Evolutionary conservation across 2,329 filamentous ascomycete species (phyloP), one percentile per base, ranked within the genome.

Genomic region (Arthrobotrys sphaeroides): DNA sequence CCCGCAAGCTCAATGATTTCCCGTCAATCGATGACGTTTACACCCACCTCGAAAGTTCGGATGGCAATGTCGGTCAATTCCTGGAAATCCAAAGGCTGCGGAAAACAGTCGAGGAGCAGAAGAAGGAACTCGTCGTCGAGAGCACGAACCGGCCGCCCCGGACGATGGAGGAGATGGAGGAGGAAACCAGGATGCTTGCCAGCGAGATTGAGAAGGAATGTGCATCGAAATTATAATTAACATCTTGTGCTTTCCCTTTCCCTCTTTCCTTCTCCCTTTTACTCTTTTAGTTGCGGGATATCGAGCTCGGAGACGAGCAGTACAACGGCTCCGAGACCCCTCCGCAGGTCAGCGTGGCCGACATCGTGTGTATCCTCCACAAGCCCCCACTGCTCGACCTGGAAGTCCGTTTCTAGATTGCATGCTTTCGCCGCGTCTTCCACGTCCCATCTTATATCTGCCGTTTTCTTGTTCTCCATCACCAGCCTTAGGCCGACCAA

Each of bases 351-450:
- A 83, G 96, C 94, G 82, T 90, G 91, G 80, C 96, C 91, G 0
- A 99, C 95, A 85, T 99, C 95, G 83, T 99, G 95, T 26, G 94
- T 97, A 83, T 99, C 94, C 82, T 99, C 95, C 0, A 99, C 95
- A 85, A 97, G 94, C 6, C 95, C 95, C 94, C 95, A 98, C 83
- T 91, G 90, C 26, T 87, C 85, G 0, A 90, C 96, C 86, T 99
- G 95, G 90, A 93, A 97, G 77, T 88, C 86, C 13, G 97, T 92
- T 84, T 99, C 95, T 43, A 96, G 82, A 79, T 88, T 97, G 4
- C 90, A 89, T 12, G 91, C 90, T 80, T 87, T 85, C 0, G 92
- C 90, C 0, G 94, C 94, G 81, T 96, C 89, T 80, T 96, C 91
- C 10, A 96, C 89, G 0, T 92, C 91, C 81, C 96, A 97, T 67